Conservation (phyloP, 2,329 filamentous ascomycete genomes). For the Ophiobolus disseminans region DNA sequence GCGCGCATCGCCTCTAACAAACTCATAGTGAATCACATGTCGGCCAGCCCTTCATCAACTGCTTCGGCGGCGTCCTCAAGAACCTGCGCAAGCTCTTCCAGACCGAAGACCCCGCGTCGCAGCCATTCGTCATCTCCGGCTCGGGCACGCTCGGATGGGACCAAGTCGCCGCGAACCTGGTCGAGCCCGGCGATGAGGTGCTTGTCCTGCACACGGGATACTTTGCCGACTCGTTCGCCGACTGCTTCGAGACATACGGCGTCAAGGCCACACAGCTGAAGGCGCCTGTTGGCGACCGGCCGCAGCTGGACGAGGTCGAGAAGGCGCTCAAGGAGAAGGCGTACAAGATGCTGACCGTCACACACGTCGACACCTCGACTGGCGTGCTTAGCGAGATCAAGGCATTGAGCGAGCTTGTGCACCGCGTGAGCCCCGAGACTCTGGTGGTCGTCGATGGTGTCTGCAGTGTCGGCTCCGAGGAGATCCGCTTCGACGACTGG, state of each 20-base stretch:
- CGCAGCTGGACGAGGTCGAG: constrained; percentile 87
- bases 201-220: constrained; percentile 96
- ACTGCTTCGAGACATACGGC: constrained; percentile 91
- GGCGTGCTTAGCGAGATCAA: constrained; percentile 93
- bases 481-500: constrained; percentile 96
- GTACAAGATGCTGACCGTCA: constrained; percentile 94
- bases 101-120: constrained; percentile 78
- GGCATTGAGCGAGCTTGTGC: constrained; percentile 80
- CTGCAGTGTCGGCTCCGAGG: constrained; percentile 94
- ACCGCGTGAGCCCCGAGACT: constrained; percentile 86
- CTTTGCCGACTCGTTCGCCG: constrained; percentile 93
- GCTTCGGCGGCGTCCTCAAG: constrained; percentile 87
- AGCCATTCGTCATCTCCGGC: constrained; percentile 92
- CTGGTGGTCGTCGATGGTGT: constrained; percentile 94
- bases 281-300: constrained; percentile 85
- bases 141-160: constrained; percentile 98
- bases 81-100: constrained; percentile 95
- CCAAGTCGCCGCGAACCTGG: constrained; percentile 89
- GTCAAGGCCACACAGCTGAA: constrained; percentile 89
- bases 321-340: constrained; percentile 85
- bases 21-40: constrained; percentile 85
- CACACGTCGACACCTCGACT: constrained; percentile 96
- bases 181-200: constrained; percentile 87
- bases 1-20: constrained; percentile 6
- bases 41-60: constrained; percentile 83